Conservation (phyloP, 2,329 filamentous ascomycete species). For the Neofusicoccum laricinum region DNA sequence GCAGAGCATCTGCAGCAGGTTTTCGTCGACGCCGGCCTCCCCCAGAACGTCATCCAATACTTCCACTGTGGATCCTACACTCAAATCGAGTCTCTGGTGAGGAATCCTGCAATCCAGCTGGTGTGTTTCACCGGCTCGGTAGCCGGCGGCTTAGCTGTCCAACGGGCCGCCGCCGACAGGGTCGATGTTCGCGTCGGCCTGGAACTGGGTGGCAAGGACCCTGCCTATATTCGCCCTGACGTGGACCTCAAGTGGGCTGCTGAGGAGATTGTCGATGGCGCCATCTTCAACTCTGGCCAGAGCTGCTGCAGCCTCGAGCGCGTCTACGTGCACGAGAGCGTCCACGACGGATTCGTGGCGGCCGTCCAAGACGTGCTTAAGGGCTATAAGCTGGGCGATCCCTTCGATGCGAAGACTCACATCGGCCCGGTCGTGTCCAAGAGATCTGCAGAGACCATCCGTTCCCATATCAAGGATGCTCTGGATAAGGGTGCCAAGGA, state of each 20-base stretch:
- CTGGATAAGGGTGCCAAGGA: constrained; percentile 79
- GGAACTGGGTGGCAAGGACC: constrained; percentile 92
- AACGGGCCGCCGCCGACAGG: constrained; percentile 57
- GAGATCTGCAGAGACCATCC: constrained; percentile 71
- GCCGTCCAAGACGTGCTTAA: constrained; percentile 75
- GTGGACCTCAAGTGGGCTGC: constrained; percentile 89
- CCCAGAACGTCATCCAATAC: constrained; percentile 80
- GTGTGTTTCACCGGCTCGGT: constrained; percentile 95
- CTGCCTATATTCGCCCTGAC: constrained; percentile 81
- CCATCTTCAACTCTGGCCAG: constrained; percentile 98
- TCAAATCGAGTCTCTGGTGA: constrained; percentile 74
- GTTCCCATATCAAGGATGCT: constrained; percentile 78
- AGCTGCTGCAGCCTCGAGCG: constrained; percentile 93
- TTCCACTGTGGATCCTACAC: constrained; percentile 82
- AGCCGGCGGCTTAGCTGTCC: constrained; percentile 39
- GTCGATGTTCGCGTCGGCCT: constrained; percentile 77
- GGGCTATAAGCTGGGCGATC: constrained; percentile 84
- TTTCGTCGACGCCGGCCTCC: constrained; percentile 78
- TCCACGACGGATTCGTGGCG: constrained; percentile 79
- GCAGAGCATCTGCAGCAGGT: constrained; percentile 77
- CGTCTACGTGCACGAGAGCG: constrained; percentile 81
- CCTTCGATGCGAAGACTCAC: constrained; percentile 73
- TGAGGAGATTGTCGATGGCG: constrained; percentile 90
- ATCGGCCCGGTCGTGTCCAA: constrained; percentile 87
- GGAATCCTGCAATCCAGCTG: constrained; percentile 71